Evolutionary conservation across 768 basidiomycete species (phyloP), one percentile per base, ranked within the genome.

Genomic region (Tulasnella sp.): DNA sequence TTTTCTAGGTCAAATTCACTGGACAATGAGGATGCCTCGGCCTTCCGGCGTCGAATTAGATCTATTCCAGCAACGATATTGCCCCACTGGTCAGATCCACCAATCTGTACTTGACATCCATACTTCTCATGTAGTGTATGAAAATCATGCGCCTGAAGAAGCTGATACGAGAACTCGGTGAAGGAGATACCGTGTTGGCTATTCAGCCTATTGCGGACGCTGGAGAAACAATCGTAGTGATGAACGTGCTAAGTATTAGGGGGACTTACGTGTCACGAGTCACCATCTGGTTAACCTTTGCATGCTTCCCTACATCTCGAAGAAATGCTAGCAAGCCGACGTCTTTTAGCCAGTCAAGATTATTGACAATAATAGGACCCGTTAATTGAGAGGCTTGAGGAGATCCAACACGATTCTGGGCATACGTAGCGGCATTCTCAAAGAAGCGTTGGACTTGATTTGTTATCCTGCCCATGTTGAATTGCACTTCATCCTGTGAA

Each of bases 41-140:
- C 58, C 57, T 60, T 69, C 56, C 60, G 55, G 46, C 37, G 34
- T 27, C 77, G 74, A 60, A 98, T 92, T 51, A 99, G 75, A 50
- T 96, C 90, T 29, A 96, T 70, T 19, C 95, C 95, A 24, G 88
- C 85, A 27, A 93, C 67, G 57, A 99, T 96, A 62, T 99, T 99
- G 13, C 95, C 95, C 86, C 91, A 95, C 64, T 99, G 95, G 64
- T 99, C 95, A 0, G 90, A 92, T 8, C 95, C 95, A 43, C 95
- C 95, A 35, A 98, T 68, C 65, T 99, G 95, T 37, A 95, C 75
- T 12, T 76, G 75, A 64, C 93, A 96, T 3, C 70, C 71, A 46
- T 75, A 70, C 19, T 72, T 63, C 56, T 71, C 70, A 62, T 83
- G 68, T 7, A 99, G 72, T 58, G 79, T 70, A 57, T 82, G 75